Base-by-base conservation (phyloP, 2,329 filamentous ascomycete genomes). In the Pseudomassariella vexata region DNA sequence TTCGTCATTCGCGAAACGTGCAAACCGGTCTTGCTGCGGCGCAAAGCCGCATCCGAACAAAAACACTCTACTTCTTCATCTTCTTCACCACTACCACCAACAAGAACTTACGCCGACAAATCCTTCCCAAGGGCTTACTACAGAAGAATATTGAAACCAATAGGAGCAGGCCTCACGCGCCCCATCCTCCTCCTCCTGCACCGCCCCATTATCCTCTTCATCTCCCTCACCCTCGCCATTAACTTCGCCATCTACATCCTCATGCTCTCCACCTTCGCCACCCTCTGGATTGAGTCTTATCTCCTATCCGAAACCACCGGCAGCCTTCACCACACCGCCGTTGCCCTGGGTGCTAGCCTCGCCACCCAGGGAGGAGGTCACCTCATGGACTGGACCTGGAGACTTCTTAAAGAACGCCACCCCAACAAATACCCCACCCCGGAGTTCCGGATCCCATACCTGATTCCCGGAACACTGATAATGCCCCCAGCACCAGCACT, bases 231-330 rank as follows among this genome's bases (percentile, higher is more conserved):
- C 30, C 56, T 66, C 31, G 62, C 61, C 2, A 46, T 72, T 8
- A 52, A 65, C 16, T 76, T 74, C 39, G 68, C 67, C 15, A 61
- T 69, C 18, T 60, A 73, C 14, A 68, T 65, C 28, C 50, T 75
- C 20, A 49, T 71, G n/a, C 62, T 76, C 30, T 71, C 68, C 1
- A 74, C 69, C 1, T 70, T 72, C 36, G 64, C 70, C 0, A 47
- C 48, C 0, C 57, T 76, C 2, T 76, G 65, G 47, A 58, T 63
- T 9, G 47, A 53, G 0, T 47, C 54, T 14, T 76, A 77, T 37
- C 50, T 52, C 3, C 63, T 71, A 44, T 63, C 60, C 2, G 45
- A 60, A 11, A 57, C 62, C 3, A 46, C 52, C 3, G 57, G 64
- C 3, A 66, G 68, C 3, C 49, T 76, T 15, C 60, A 71, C 18